phyloP scores from a whole-genome alignment of 768 basidiomycete species.

The Tremella fuciformis region DNA sequence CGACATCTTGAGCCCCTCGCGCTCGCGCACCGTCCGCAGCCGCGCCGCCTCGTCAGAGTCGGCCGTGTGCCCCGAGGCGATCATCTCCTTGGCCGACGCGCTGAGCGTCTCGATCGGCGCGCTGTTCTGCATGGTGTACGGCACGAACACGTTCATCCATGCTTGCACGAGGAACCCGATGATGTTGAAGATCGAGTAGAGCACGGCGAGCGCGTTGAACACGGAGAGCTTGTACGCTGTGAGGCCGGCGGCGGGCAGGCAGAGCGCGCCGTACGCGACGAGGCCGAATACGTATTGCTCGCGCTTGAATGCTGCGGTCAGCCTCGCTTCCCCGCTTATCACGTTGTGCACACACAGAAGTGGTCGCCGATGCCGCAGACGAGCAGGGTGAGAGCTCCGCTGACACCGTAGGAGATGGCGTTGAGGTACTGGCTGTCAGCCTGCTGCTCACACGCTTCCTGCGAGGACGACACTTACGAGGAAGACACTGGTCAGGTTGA shows the following conservation, averaged over 20 bases:
- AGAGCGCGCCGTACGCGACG: constrained; percentile 10
- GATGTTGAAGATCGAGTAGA: constrained; percentile 13
- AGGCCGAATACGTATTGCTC: constrained; percentile 12
- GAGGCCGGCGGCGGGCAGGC: constrained; percentile 9
- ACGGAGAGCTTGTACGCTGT: constrained; percentile 5
- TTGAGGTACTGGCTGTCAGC: constrained; percentile 11
- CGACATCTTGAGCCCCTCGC: constrained; percentile 9
- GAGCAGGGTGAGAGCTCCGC: constrained; percentile 14
- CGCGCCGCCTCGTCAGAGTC: neutral
- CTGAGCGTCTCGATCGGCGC: constrained; percentile 1
- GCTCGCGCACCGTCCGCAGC: neutral
- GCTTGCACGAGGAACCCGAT: constrained; percentile 14
- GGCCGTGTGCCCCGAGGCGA: neutral
- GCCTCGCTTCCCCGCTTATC: too few relatives aligned
- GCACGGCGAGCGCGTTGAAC: constrained; percentile 6
- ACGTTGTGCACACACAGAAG: neutral
- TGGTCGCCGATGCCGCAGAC: constrained; percentile 15
- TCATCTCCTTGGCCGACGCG: neutral
- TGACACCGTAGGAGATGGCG: constrained; percentile 14
- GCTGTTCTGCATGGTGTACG: constrained; percentile 12
- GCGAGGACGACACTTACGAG: constrained; percentile 5
- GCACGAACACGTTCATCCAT: constrained; percentile 17
- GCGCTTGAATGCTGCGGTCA: constrained; percentile 6
- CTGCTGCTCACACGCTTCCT: neutral
- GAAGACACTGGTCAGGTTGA: constrained; percentile 15